Conservation (phyloP, 371 early-diverging fungal species). For the Mortierella sp. region DNA sequence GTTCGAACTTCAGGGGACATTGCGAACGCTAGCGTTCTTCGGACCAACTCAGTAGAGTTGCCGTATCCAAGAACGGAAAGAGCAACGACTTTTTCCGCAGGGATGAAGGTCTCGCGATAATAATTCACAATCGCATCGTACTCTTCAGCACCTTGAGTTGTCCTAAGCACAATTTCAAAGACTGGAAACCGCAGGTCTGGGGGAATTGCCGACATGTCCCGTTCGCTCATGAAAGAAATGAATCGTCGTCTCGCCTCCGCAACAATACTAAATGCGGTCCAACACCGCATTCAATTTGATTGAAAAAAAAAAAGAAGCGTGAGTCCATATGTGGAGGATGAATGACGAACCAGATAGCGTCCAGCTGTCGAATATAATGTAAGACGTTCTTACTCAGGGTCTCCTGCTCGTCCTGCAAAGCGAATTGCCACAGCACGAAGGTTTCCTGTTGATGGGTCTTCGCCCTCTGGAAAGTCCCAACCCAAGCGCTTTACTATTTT, state of each 20-base stretch:
- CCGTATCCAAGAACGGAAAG: conserved; percentile 80
- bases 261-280: conserved; percentile 42
- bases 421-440: conserved; percentile 63
- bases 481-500: conserved; percentile 67
- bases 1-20: conserved; percentile 79
- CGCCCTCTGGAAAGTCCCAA: conserved; percentile 63
- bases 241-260: conserved; percentile 73
- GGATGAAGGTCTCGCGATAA: conserved; percentile 70
- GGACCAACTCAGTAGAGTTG: conserved; percentile 67
- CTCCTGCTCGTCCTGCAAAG: conserved; percentile 60
- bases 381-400: conserved; percentile 56
- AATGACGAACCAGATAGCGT: not conserved
- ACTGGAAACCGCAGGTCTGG: conserved; percentile 89
- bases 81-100: conserved; percentile 80
- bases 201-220: conserved; percentile 73
- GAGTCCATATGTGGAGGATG: no score
- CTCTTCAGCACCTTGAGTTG: conserved; percentile 74
- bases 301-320: no score
- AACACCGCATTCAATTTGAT: no score
- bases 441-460: conserved; percentile 56
- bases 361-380: no score
- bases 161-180: conserved; percentile 77
- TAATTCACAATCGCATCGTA: conserved; percentile 82
- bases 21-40: conserved; percentile 74
- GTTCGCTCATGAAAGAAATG: conserved; percentile 60